A percentile compares a stretch with the other conserved stretches of the same genome.
These are phyloP conservation scores for Fusarium sp. DNA, from an alignment of 2,329 filamentous ascomycete genomes.

Conservation along the genomic window DNA sequence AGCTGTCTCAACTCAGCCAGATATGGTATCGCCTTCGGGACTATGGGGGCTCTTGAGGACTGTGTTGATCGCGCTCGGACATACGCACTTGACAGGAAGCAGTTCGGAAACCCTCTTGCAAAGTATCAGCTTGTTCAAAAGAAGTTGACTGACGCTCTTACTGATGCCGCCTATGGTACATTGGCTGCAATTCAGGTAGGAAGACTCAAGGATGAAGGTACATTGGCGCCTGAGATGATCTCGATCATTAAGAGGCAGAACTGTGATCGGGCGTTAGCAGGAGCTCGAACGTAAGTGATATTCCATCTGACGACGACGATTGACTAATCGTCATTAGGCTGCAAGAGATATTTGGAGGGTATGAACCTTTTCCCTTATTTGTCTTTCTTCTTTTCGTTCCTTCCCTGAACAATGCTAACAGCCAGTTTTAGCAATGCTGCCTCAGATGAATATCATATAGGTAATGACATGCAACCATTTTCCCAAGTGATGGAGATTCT, in stretches of 20 bases:
- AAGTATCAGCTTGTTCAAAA: slow-evolving; percentile 98
- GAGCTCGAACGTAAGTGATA: slow-evolving; percentile 69
- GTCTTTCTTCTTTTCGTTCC: too few relatives aligned
- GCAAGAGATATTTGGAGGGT: too few relatives aligned
- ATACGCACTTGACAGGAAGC: slow-evolving; percentile 90
- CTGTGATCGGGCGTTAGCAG: slow-evolving; percentile 89
- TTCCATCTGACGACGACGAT: too few relatives aligned
- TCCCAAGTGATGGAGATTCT: too few relatives aligned
- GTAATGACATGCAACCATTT: too few relatives aligned
- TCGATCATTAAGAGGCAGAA: slow-evolving; percentile 96
- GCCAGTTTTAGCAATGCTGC: too few relatives aligned
- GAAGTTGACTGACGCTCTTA: slow-evolving; percentile 92
- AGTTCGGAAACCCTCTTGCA: slow-evolving; percentile 94
- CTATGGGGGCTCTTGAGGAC: slow-evolving; percentile 94
- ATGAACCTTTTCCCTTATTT: too few relatives aligned
- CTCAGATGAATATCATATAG: too few relatives aligned
- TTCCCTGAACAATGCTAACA: too few relatives aligned
- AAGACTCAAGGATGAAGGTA: slow-evolving; percentile 86
- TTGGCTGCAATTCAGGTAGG: slow-evolving; percentile 70
- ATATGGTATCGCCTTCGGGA: slow-evolving; percentile 92
- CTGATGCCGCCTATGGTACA: slow-evolving; percentile 79
- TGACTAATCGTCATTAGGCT: too few relatives aligned
- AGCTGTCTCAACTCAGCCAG: slow-evolving; percentile 93
- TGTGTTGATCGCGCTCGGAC: slow-evolving; percentile 84
- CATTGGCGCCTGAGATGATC: slow-evolving; percentile 93